These are phyloP conservation scores for Xylaria sp. DNA, from an alignment of 2,329 filamentous ascomycete genomes.

Conservation along the genomic window DNA sequence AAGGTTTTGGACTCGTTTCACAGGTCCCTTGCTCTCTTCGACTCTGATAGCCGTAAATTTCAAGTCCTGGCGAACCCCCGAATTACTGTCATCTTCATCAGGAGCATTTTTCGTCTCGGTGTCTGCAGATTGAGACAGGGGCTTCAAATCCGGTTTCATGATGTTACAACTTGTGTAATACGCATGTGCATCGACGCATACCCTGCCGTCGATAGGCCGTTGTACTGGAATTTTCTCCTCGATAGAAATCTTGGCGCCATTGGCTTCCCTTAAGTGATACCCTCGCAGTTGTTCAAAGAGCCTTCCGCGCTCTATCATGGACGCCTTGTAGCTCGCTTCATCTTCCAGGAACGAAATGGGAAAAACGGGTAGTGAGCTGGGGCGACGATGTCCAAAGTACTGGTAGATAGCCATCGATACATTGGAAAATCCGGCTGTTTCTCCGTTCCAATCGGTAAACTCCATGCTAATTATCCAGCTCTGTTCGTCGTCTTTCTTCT, in stretches of 20 bases:
- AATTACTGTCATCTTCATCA: background rate
- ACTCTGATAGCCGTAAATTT: slow-evolving; percentile 26
- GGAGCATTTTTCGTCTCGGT: slow-evolving; percentile 2
- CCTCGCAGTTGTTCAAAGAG: slow-evolving; percentile 49
- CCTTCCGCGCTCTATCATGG: slow-evolving; percentile 46
- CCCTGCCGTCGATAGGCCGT: slow-evolving; percentile 45
- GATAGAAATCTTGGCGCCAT: slow-evolving; percentile 46
- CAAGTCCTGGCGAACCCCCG: slow-evolving; percentile 3
- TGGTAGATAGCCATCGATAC: slow-evolving; percentile 40
- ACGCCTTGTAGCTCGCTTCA: slow-evolving; percentile 40
- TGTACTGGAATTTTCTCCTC: slow-evolving; percentile 42
- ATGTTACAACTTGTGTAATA: slow-evolving; percentile 49
- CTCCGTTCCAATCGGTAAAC: slow-evolving; percentile 52
- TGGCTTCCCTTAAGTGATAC: slow-evolving; percentile 46
- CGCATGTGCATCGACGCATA: slow-evolving; percentile 51
- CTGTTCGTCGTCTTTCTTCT: no score
- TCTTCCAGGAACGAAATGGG: slow-evolving; percentile 46
- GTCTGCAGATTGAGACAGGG: slow-evolving; percentile 29
- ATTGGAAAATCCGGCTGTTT: slow-evolving; percentile 44
- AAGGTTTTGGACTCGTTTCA: slow-evolving; percentile 43
- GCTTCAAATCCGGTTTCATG: slow-evolving; percentile 45
- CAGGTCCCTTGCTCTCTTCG: slow-evolving; percentile 31
- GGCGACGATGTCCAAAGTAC: slow-evolving; percentile 43
- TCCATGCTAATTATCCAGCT: slow-evolving; percentile 47
- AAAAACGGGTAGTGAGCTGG: slow-evolving; percentile 46